These are phyloP conservation scores for Trypanosoma lewisi DNA, from an alignment of 208 protist species.

Conservation along the genomic window DNA sequence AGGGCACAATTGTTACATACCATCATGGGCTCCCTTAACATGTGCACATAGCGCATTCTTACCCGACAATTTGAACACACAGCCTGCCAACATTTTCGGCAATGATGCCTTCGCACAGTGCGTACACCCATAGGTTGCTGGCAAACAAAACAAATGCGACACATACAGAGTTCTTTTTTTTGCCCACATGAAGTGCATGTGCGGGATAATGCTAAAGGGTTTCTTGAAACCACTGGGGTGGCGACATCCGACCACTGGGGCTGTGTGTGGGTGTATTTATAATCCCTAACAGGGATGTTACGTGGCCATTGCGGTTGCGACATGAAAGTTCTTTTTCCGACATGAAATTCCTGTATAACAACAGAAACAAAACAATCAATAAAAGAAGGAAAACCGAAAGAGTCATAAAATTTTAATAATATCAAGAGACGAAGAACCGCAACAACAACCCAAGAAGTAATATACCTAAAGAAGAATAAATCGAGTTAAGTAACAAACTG, in stretches of 20 bases:
- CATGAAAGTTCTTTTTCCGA: not conserved
- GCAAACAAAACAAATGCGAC: slow-evolving; percentile 48
- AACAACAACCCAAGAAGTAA: slow-evolving; percentile 8
- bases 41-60: slow-evolving; percentile 47
- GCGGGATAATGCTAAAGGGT: slow-evolving; percentile 30
- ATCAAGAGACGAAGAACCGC: too few relatives aligned
- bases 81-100: slow-evolving; percentile 64
- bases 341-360: not conserved
- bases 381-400: slow-evolving; percentile 7
- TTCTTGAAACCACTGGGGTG: slow-evolving; percentile 28
- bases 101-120: slow-evolving; percentile 57
- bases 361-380: not conserved
- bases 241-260: slow-evolving; percentile 44
- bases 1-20: slow-evolving; percentile 70
- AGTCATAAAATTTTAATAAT: too few relatives aligned
- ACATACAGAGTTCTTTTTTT: slow-evolving; percentile 48
- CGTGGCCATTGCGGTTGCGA: slow-evolving; percentile 14
- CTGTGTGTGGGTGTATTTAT: slow-evolving; percentile 24
- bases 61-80: slow-evolving; percentile 59
- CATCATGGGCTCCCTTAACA: slow-evolving; percentile 34
- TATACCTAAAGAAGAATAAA: slow-evolving; percentile 2
- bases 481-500: not conserved
- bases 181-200: slow-evolving; percentile 49
- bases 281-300: slow-evolving; percentile 8
- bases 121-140: slow-evolving; percentile 15